These are phyloP conservation scores for Circinella minor DNA, from an alignment of 371 early-diverging fungal species.

Conservation along the genomic window DNA sequence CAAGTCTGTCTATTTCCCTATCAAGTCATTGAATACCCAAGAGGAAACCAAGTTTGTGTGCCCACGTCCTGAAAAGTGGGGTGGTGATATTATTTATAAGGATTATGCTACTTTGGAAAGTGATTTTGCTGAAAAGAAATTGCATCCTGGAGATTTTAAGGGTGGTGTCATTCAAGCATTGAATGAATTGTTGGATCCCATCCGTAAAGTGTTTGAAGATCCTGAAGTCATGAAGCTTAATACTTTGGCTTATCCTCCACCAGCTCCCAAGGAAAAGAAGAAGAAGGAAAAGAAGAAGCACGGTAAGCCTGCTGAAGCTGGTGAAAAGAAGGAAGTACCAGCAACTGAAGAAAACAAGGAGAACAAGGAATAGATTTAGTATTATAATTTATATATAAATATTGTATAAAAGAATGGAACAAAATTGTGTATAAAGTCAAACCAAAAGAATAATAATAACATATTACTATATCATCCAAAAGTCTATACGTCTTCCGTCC, in stretches of 20 bases:
- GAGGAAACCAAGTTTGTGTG: conserved; percentile 68
- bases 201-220: conserved; percentile 78
- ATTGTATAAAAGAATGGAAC: neutral
- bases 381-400: neutral
- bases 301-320: conserved; percentile 1
- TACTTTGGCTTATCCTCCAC: conserved; percentile 74
- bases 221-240: conserved; percentile 70
- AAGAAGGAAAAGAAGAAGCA: conserved; percentile 27
- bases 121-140: conserved; percentile 84
- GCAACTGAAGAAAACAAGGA: conserved; percentile 5
- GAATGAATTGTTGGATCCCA: conserved; percentile 90
- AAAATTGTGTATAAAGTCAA: too few relatives aligned
- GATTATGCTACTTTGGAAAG: conserved; percentile 80
- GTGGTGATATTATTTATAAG: conserved; percentile 81
- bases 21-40: conserved; percentile 61
- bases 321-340: neutral
- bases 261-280: conserved; percentile 31
- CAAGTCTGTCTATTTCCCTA: conserved; percentile 92
- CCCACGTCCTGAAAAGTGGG: conserved; percentile 85
- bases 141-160: conserved; percentile 99
- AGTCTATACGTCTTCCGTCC: too few relatives aligned
- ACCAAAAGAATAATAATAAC: too few relatives aligned
- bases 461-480: too few relatives aligned
- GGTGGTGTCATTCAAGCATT: conserved; percentile 84
- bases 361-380: neutral